Evolutionary conservation across 805 yeast species (phyloP).

Genomic region (Henningerozyma blattae): DNA sequence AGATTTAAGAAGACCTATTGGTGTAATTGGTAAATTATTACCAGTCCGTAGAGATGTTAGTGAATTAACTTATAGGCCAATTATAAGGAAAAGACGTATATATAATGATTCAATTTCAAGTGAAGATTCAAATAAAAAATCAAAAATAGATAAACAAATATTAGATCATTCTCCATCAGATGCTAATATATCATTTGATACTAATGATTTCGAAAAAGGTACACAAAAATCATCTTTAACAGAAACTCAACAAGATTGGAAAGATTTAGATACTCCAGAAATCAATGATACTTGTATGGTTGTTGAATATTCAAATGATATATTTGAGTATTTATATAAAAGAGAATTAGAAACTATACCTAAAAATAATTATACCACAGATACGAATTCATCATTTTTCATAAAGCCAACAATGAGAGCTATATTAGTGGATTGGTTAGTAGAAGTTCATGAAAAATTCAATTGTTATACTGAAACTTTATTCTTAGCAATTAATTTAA

Average conservation of each 20-base stretch:
- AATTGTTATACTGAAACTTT: conserved; percentile 78
- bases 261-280: conserved; percentile 61
- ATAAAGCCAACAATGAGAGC: conserved; percentile 76
- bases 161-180: too few species aligned
- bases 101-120: conserved; percentile 7
- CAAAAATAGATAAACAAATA: too few species aligned
- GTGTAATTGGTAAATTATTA: conserved; percentile 1
- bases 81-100: conserved; percentile 11
- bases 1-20: too few species aligned
- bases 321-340: conserved; percentile 62
- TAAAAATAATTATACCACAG: conserved; percentile 48
- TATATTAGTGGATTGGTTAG: conserved; percentile 86
- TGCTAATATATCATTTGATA: too few species aligned
- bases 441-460: conserved; percentile 77
- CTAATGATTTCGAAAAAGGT: too few species aligned
- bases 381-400: conserved; percentile 41
- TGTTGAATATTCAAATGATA: conserved; percentile 77
- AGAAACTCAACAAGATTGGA: conserved; percentile 4
- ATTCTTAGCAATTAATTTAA: conserved; percentile 66
- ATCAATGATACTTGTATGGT: conserved; percentile 76
- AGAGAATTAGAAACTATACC: conserved; percentile 62
- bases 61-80: conserved; percentile 6
- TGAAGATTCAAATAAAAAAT: not conserved
- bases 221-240: not conserved
- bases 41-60: conserved; percentile 12